These are phyloP conservation scores for Macadamia tetraphylla DNA, from an alignment of 164 flowering plant genomes.

Conservation along the genomic window DNA sequence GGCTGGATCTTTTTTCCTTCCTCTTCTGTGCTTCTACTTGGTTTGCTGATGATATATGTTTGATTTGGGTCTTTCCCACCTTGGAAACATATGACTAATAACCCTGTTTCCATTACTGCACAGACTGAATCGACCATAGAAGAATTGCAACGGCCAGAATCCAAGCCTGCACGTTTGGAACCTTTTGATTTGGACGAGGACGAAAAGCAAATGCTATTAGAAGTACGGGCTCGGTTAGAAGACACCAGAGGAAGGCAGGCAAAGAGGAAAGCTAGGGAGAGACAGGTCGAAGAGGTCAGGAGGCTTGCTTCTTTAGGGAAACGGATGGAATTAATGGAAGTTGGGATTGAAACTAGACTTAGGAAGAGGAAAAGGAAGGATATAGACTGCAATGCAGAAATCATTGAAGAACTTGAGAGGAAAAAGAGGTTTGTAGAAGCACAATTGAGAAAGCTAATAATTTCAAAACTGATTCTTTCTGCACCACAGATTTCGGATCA, in stretches of 20 bases:
- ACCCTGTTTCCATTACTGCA: not conserved
- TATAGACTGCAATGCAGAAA: slow-evolving; percentile 93
- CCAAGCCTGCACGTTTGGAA: slow-evolving; percentile 98
- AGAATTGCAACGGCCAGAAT: slow-evolving; percentile 86
- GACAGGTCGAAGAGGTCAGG: slow-evolving; percentile 97
- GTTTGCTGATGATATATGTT: no score
- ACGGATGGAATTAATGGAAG: slow-evolving; percentile 91
- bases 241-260: slow-evolving; percentile 97
- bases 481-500: slow-evolving; percentile 94
- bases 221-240: slow-evolving; percentile 91
- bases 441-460: slow-evolving; percentile 75
- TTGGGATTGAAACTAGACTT: slow-evolving; percentile 76
- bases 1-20: no score
- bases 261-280: slow-evolving; percentile 95
- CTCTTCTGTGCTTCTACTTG: no score
- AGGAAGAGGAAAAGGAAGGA: slow-evolving; percentile 88
- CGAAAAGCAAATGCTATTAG: slow-evolving; percentile 98
- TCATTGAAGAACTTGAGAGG: slow-evolving; percentile 96
- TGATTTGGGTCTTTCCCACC: not conserved
- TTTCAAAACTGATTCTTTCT: slow-evolving; percentile 88
- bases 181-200: slow-evolving; percentile 99
- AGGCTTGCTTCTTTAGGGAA: slow-evolving; percentile 96
- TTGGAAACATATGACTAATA: slow-evolving; percentile 3
- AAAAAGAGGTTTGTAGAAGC: slow-evolving; percentile 85
- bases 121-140: slow-evolving; percentile 99